Conservation (phyloP, 768 basidiomycete genomes). For the Suillus paluster region DNA sequence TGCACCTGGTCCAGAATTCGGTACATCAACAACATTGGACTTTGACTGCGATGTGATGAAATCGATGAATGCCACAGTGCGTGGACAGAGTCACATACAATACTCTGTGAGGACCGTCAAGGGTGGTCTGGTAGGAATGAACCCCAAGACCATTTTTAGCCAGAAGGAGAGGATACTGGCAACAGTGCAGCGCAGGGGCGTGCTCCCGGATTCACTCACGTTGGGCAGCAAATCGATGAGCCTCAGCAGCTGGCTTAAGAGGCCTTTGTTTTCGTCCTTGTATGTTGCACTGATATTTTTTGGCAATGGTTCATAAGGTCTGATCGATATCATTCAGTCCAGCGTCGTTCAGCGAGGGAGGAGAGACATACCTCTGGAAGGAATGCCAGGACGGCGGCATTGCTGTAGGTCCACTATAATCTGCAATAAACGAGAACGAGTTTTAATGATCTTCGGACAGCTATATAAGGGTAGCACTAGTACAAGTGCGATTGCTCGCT, state of each 20-base stretch:
- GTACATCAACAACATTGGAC: neutral
- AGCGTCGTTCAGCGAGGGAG: neutral
- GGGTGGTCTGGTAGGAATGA: neutral
- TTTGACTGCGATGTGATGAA: slow-evolving; percentile 5
- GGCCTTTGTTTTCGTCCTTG: neutral
- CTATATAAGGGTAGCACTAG: neutral
- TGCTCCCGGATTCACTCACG: slow-evolving; percentile 5
- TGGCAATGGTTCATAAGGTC: neutral
- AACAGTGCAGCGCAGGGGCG: slow-evolving; percentile 2
- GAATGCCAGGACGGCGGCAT: neutral
- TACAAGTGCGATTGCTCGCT: neutral
- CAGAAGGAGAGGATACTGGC: slow-evolving; percentile 7
- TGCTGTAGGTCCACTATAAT: neutral
- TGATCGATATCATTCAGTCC: neutral
- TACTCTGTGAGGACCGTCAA: neutral
- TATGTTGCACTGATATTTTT: neutral
- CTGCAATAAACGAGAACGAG: neutral
- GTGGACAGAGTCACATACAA: neutral
- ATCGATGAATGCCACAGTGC: neutral
- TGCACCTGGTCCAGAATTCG: neutral
- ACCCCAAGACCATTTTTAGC: neutral
- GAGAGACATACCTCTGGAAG: slow-evolving; percentile 3
- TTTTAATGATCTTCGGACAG: neutral
- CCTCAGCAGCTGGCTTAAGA: slow-evolving; percentile 6
- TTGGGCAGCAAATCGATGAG: neutral